These are phyloP conservation scores for Pachysandra terminalis DNA, from an alignment of 164 flowering plant species.

Conservation along the genomic window DNA sequence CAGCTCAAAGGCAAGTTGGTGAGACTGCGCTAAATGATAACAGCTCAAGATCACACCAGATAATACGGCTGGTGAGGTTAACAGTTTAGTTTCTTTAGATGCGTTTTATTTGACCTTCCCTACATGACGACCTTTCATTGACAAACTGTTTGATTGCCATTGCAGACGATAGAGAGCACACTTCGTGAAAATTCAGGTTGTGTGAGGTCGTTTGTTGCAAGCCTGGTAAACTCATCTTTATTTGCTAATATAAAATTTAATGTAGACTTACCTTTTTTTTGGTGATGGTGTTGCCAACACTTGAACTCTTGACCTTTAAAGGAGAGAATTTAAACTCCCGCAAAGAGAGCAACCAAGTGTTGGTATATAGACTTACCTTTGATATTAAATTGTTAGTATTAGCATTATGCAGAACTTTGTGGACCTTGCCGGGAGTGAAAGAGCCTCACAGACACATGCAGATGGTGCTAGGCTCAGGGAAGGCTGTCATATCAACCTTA, in stretches of 20 bases:
- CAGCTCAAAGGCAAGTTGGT: conserved; percentile 99
- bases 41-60: conserved; percentile 98
- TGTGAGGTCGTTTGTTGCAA: conserved; percentile 87
- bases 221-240: conserved; percentile 52
- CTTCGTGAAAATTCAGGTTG: conserved; percentile 90
- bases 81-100: conserved; percentile 5
- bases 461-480: conserved; percentile 97
- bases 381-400: background rate
- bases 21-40: conserved; percentile 97
- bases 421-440: conserved; percentile 95
- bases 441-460: conserved; percentile 91
- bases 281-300: too few relatives aligned
- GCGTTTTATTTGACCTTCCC: too few relatives aligned
- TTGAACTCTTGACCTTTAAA: too few relatives aligned
- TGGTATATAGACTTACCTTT: too few relatives aligned
- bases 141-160: conserved; percentile 8
- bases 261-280: background rate
- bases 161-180: conserved; percentile 87
- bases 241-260: background rate
- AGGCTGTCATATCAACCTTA: conserved; percentile 96
- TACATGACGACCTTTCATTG: too few relatives aligned
- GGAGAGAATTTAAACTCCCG: too few relatives aligned
- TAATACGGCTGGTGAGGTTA: conserved; percentile 83
- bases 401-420: conserved; percentile 78
- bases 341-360: too few relatives aligned